Conservation (phyloP, 148 eudicot species). For the Suaeda aralocaspica region DNA sequence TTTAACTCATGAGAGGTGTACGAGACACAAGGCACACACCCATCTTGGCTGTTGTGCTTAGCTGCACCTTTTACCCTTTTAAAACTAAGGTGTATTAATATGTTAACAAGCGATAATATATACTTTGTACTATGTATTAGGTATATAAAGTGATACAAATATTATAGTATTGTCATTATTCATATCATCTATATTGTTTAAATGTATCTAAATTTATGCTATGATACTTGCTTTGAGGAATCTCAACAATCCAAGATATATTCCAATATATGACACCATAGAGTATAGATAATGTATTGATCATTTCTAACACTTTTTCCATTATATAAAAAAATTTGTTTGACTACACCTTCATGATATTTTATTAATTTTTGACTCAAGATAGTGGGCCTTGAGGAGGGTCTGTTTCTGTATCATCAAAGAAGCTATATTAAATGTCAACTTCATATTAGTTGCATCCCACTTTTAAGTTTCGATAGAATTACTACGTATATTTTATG, state of each 20-base stretch:
- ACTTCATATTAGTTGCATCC: constrained; percentile 12
- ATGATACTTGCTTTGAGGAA: no score
- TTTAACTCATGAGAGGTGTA: no score
- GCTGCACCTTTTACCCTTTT: no score
- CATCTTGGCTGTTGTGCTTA: no score
- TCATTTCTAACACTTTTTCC: neutral
- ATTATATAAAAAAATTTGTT: neutral
- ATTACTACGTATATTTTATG: neutral
- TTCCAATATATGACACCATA: neutral
- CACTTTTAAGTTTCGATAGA: neutral
- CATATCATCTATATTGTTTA: no score
- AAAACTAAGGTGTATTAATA: no score
- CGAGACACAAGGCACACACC: no score
- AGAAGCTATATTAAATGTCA: constrained; percentile 3
- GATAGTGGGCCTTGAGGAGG: neutral
- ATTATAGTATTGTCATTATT: no score
- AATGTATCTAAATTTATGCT: no score
- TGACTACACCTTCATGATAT: neutral
- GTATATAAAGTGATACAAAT: no score
- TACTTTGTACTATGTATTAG: no score
- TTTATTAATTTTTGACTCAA: neutral
- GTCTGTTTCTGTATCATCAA: neutral
- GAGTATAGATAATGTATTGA: neutral
- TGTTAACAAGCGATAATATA: no score
- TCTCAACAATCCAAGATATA: neutral